Evolutionary conservation across 495 filamentous ascomycete species (phyloP), one percentile per base, ranked within the genome.

Genomic region (Achaetomiella virescens): DNA sequence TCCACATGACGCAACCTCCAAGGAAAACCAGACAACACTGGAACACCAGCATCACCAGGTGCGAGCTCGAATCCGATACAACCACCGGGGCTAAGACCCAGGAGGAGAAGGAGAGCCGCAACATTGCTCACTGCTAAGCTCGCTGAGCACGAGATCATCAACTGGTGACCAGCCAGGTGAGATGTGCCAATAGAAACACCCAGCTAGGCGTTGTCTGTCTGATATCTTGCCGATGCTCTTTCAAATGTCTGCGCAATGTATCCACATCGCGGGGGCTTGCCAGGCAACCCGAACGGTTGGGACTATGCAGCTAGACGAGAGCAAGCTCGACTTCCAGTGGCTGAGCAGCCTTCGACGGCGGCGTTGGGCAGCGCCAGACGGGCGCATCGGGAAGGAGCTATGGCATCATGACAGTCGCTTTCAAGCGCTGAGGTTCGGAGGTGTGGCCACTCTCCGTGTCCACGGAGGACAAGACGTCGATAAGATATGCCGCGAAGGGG

Each of bases 261-360:
- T 50, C 50, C 53, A 31, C 7, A 66, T 59, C 64, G 50, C 51
- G 62, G 70, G 74, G 62, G 77, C 76, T 78, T 80, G 78, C 79
- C 77, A 81, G 77, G 77, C 76, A 66, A 63, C 67, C 72, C 53
- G 57, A 38, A 57, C 63, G 66, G 55, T 54, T n/a, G 65, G 66
- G 22, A 58, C 61, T 64, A 46, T 68, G 66, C 59, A 65, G 70
- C 73, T 64, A 67, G 70, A 74, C 69, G 46, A 49, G 62, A 72
- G 72, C 66, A 55, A 56, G 65, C 75, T 82, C 76, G 63, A 80
- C 77, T 80, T 72, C 68, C 53, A 38, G 58, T 36, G 48, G 42
- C 42, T 58, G 52, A 61, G 63, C 60, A 52, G 66, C 61, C 66
- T n/a, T 62, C 52, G 52, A 45, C 43, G 35, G 18, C 31, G 27